Base-by-base conservation (phyloP, 441 rosid species). In the Cnidoscolus chayamansa region DNA sequence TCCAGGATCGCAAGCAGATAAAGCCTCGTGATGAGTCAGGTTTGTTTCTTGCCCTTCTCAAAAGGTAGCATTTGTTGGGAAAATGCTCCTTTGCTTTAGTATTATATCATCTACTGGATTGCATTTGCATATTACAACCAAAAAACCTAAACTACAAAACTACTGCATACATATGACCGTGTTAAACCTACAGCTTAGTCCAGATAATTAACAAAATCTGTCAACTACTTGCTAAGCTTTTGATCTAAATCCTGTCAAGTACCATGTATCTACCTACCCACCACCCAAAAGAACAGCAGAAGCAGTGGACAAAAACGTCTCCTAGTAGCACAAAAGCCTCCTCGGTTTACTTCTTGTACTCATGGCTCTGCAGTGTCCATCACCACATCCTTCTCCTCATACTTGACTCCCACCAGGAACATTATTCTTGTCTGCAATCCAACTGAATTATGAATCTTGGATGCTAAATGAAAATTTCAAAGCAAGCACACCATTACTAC, bases 361-460 rank as follows among this genome's bases (percentile, higher is more conserved):
- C 64, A 54, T 2, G 74, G 82, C 25, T 83, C 87, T 51, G 72
- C 81, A 0, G 74, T 63, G 15, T 79, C 86, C 78, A 78, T 72
- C 56, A 55, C 77, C 58, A 61, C 84, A 63, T 75, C 83, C 72
- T 74, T 82, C 78, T 88, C 91, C 67, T 88, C 93, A 25, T 83
- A 91, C 85, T 83, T 91, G 70, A 89, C 90, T 68, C 77, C 89
- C 69, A 89, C 92, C 82, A 90, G 73, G 81, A 91, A 91, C 81
- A 85, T 83, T 73, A 88, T 86, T 76, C 88, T 82, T 0, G 87
- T 85, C 96, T 91, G 89, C 56, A 64, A 47, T 31, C 6, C 30
- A 43, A 10, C 1, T 8, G 11, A 40, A 0, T 35, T 2, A n/a
- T 8, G 16, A 62, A 16, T 10, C n/a, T 62, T n/a, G 30, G 20